Evolutionary conservation across 257 asterid species (phyloP).

Genomic region (Petunia axillaris): DNA sequence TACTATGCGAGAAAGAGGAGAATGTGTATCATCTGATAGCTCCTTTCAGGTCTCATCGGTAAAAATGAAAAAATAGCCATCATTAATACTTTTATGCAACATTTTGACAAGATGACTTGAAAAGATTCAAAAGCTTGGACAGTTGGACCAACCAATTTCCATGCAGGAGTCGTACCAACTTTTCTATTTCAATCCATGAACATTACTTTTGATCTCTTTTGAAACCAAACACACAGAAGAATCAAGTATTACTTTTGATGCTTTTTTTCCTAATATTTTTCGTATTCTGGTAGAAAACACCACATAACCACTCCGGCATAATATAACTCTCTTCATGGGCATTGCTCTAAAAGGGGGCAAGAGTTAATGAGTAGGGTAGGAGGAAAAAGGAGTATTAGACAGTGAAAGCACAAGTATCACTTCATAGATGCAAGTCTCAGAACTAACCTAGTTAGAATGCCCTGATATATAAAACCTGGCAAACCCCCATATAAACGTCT

Average conservation of each 20-base stretch:
- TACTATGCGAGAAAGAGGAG: neutral
- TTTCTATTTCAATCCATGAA: constrained; percentile 5
- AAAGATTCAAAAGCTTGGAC: neutral
- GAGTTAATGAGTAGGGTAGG: neutral
- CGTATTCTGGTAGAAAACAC: neutral
- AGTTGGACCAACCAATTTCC: neutral
- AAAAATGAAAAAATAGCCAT: neutral
- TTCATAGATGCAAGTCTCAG: constrained; percentile 16
- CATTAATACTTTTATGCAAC: neutral
- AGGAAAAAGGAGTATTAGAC: neutral
- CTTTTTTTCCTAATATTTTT: neutral
- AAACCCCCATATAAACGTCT: neutral
- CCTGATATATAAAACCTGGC: neutral
- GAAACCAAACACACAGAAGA: neutral
- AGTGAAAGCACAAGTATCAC: neutral
- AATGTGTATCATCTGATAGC: neutral
- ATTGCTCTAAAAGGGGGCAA: neutral
- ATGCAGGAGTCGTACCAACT: neutral
- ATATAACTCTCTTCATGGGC: neutral
- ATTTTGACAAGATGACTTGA: neutral
- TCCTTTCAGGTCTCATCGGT: neutral
- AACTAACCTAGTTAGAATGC: neutral
- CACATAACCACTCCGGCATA: neutral
- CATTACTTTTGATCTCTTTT: neutral
- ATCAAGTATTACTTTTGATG: neutral